phyloP scores from a whole-genome alignment of 2,329 filamentous ascomycete genomes.

The Penicillium brasilianum region DNA sequence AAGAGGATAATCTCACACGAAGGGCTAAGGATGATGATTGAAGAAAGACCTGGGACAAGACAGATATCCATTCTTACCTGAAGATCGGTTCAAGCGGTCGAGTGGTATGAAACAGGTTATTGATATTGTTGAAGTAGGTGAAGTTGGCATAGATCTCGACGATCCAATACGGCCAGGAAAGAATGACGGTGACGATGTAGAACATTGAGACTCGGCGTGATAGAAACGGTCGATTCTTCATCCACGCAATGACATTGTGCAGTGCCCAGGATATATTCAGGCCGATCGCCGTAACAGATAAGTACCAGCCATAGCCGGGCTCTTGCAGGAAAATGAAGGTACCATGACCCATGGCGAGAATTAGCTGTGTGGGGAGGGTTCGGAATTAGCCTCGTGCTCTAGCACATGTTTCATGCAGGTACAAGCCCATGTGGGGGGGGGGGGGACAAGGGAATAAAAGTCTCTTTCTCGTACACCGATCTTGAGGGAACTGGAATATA shows the following conservation, averaged over 20 bases:
- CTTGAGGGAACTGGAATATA: not conserved
- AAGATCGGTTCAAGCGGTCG: conserved; percentile 66
- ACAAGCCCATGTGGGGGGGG: too few relatives aligned
- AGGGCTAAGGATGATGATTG: not conserved
- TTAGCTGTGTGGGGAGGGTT: conserved; percentile 45
- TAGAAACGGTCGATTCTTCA: conserved; percentile 68
- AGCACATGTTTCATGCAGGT: not conserved
- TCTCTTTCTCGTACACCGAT: not conserved
- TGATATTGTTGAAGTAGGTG: conserved; percentile 64
- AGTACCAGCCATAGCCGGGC: conserved; percentile 67
- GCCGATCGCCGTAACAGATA: conserved; percentile 64
- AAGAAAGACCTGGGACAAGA: not conserved
- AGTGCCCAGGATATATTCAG: conserved; percentile 68
- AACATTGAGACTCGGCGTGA: conserved; percentile 55
- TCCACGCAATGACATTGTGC: conserved; percentile 71
- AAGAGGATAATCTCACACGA: too few relatives aligned
- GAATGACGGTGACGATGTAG: conserved; percentile 64
- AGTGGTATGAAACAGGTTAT: conserved; percentile 59
- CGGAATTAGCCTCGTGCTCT: not conserved
- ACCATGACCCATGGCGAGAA: conserved; percentile 63
- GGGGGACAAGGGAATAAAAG: not conserved
- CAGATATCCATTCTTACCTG: conserved; percentile 45
- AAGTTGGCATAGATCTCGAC: conserved; percentile 70
- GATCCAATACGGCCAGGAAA: conserved; percentile 68
- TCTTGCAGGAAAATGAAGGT: conserved; percentile 64